Evolutionary conservation across 495 filamentous ascomycete species (phyloP).

Genomic region (Endocarpon pusillum): DNA sequence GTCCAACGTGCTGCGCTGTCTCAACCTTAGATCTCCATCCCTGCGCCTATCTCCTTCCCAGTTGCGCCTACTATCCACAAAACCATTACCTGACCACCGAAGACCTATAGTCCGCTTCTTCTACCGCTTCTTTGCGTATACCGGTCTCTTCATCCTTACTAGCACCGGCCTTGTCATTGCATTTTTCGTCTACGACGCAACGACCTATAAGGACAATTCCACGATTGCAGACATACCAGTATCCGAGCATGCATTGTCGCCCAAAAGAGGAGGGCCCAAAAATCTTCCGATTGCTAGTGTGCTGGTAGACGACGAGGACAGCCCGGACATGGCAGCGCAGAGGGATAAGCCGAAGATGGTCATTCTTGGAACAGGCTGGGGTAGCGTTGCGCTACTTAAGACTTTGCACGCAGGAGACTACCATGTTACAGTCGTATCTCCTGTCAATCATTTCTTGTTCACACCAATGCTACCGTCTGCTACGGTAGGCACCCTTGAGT

Average conservation of each 20-base stretch:
- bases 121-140: slow-evolving; percentile 34
- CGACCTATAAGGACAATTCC: slow-evolving; percentile 60
- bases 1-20: no score
- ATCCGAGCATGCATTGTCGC: slow-evolving; percentile 63
- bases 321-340: slow-evolving; percentile 41
- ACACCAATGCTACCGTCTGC: slow-evolving; percentile 95
- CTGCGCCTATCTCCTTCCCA: neutral
- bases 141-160: slow-evolving; percentile 41
- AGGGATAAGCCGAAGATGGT: slow-evolving; percentile 85
- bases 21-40: neutral
- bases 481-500: slow-evolving; percentile 86
- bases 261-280: slow-evolving; percentile 79
- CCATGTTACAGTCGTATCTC: slow-evolving; percentile 85
- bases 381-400: slow-evolving; percentile 81
- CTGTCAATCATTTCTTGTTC: slow-evolving; percentile 92
- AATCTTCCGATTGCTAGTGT: slow-evolving; percentile 83
- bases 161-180: slow-evolving; percentile 41
- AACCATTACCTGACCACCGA: slow-evolving; percentile 8
- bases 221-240: slow-evolving; percentile 58
- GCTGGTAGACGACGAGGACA: slow-evolving; percentile 76
- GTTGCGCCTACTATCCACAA: slow-evolving; percentile 9
- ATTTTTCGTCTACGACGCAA: slow-evolving; percentile 92
- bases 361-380: slow-evolving; percentile 89
- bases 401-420: slow-evolving; percentile 78
- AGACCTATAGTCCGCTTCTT: slow-evolving; percentile 21